Conservation (phyloP, 345 rosid species). For the Jatropha curcas region DNA sequence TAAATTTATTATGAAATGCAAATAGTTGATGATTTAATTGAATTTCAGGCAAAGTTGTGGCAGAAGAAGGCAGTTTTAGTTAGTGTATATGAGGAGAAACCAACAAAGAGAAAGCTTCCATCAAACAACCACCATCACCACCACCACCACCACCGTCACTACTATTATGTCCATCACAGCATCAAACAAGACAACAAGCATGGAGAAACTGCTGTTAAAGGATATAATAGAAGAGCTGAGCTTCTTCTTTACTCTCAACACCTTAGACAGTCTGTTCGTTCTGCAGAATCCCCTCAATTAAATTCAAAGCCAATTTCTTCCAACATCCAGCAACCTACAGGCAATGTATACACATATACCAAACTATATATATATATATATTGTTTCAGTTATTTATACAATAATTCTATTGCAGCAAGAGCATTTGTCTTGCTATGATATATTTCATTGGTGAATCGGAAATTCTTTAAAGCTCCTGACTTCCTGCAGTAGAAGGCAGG, state of each 20-base stretch:
- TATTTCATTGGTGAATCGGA: too few species aligned
- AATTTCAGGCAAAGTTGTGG: constrained; percentile 41
- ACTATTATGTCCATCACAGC: constrained; percentile 14
- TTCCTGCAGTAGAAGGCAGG: too few species aligned
- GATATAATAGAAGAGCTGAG: constrained; percentile 44
- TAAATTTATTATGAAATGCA: not conserved
- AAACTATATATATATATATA: too few species aligned
- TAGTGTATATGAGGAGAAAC: constrained; percentile 46
- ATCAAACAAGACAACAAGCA: constrained; percentile 6
- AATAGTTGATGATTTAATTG: not conserved
- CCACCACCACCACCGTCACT: constrained; percentile 23
- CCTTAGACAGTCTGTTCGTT: constrained; percentile 38
- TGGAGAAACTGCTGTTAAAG: constrained; percentile 24
- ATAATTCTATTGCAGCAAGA: too few species aligned
- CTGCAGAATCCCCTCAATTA: constrained; percentile 15
- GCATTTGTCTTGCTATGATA: too few species aligned
- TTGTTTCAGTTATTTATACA: too few species aligned
- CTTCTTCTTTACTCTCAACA: constrained; percentile 45
- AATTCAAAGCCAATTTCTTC: constrained; percentile 28
- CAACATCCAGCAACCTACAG: constrained; percentile 16
- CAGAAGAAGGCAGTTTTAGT: constrained; percentile 38
- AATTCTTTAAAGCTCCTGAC: too few species aligned
- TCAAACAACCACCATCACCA: constrained; percentile 5
- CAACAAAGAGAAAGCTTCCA: constrained; percentile 15
- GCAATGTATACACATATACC: constrained; percentile 15